Conservation (phyloP, 73 alveolate genomes). For the Blepharisma japonicum region DNA sequence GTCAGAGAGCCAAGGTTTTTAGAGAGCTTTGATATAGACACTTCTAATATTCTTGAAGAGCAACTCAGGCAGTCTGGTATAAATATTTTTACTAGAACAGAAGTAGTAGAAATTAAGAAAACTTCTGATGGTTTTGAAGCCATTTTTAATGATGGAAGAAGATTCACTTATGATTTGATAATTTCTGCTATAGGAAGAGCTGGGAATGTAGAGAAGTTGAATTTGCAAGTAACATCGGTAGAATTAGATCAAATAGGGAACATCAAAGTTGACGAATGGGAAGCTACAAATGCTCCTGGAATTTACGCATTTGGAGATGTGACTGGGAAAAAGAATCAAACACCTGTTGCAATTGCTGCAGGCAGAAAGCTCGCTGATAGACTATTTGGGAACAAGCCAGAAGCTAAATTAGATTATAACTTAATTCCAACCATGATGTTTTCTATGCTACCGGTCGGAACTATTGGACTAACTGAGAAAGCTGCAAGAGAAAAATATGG, state of each 20-base stretch:
- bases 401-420: conserved; percentile 58
- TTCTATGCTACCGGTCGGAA: conserved; percentile 83
- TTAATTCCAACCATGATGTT: conserved; percentile 80
- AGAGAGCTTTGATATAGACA: conserved; percentile 66
- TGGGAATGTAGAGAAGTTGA: conserved; percentile 55
- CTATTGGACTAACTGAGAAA: conserved; percentile 69
- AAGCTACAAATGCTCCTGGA: conserved; percentile 76
- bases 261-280: conserved; percentile 70
- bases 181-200: conserved; percentile 81
- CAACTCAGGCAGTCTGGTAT: conserved; percentile 45
- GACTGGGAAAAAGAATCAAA: conserved; percentile 64
- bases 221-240: conserved; percentile 28
- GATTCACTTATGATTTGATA: conserved; percentile 59
- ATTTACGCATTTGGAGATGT: conserved; percentile 94
- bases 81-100: background rate
- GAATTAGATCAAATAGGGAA: background rate
- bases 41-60: conserved; percentile 44
- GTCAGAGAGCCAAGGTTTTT: conserved; percentile 53
- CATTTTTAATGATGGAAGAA: conserved; percentile 33
- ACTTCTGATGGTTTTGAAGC: background rate
- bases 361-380: conserved; percentile 89
- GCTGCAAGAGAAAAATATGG: conserved; percentile 67
- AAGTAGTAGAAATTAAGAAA: background rate
- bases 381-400: conserved; percentile 65
- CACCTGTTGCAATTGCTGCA: conserved; percentile 96